Percentiles rank a stretch among this genome's conserved stretches.
phyloP scores from a whole-genome alignment of 2,329 filamentous ascomycete species.

The Fusarium avenaceum region DNA sequence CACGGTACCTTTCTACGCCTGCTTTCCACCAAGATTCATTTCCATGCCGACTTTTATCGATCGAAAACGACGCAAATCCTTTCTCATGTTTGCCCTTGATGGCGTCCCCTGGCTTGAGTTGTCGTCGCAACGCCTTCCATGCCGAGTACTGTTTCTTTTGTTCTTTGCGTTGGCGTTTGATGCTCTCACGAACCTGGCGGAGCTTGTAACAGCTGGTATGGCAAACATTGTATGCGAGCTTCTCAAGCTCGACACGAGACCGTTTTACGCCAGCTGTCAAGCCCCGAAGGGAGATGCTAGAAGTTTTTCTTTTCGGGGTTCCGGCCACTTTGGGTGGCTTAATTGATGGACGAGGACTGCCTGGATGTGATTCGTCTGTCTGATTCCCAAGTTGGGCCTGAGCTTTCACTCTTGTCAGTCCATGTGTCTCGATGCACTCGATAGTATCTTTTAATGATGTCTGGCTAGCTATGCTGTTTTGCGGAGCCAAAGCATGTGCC shows the following conservation, averaged over 20 bases:
- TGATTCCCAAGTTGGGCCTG: conserved; percentile 47
- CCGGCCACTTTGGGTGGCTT: conserved; percentile 21
- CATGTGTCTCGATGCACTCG: background rate
- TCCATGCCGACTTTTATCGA: conserved; percentile 43
- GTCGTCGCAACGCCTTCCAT: conserved; percentile 50
- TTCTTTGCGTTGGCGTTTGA: conserved; percentile 47
- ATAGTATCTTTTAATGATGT: background rate
- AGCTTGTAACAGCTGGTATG: conserved; percentile 47
- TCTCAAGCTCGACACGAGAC: conserved; percentile 42
- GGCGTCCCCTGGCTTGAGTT: conserved; percentile 42
- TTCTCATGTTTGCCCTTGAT: conserved; percentile 46
- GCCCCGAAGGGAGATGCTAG: conserved; percentile 32
- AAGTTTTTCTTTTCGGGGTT: conserved; percentile 39
- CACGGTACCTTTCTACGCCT: conserved; percentile 52
- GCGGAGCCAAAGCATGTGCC: conserved; percentile 20
- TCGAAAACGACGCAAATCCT: conserved; percentile 44
- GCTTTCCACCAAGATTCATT: conserved; percentile 55
- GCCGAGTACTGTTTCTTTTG: conserved; percentile 48
- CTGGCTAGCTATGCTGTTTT: conserved; percentile 8
- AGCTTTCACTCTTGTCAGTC: conserved; percentile 15
- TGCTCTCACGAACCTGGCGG: conserved; percentile 44
- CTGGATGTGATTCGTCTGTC: conserved; percentile 31
- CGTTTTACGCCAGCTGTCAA: conserved; percentile 43
- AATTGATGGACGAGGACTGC: conserved; percentile 33
- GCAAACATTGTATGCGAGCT: conserved; percentile 50